Percentiles rank a stretch among this genome's conserved stretches.
phyloP scores from a whole-genome alignment of 192 early-diverging fungal species.

The Gigaspora rosea region DNA sequence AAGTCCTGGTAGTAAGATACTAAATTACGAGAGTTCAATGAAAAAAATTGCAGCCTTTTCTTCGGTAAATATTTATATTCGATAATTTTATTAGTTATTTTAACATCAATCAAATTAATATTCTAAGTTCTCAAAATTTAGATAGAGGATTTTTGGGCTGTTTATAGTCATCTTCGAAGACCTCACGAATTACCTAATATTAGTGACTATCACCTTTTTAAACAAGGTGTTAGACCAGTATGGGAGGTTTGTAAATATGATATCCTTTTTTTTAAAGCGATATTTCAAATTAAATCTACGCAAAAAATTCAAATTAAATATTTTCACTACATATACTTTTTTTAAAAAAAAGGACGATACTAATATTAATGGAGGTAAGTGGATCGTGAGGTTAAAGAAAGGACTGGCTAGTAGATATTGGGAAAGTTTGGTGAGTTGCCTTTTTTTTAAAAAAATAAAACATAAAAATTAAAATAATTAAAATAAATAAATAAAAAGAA shows the following conservation, averaged over 20 bases:
- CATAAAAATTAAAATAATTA: background rate
- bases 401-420: constrained; percentile 90
- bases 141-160: constrained; percentile 81
- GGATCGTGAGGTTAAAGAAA: constrained; percentile 93
- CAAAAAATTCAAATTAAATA: background rate
- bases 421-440: constrained; percentile 82
- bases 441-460: background rate
- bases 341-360: constrained; percentile 55
- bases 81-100: background rate
- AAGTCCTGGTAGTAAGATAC: constrained; percentile 78
- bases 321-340: background rate
- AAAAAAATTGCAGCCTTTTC: constrained; percentile 81
- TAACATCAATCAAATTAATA: background rate
- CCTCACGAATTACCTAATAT: constrained; percentile 84
- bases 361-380: constrained; percentile 90
- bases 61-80: constrained; percentile 47
- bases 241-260: constrained; percentile 71
- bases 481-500: too few species aligned
- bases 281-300: too few species aligned
- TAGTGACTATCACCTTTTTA: constrained; percentile 93
- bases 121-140: constrained; percentile 26
- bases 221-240: constrained; percentile 87
- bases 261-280: background rate
- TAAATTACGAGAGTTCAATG: constrained; percentile 88
- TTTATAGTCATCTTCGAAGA: constrained; percentile 77